Evolutionary conservation across 768 basidiomycete species (phyloP), one percentile per base, ranked within the genome.

Genomic region (Auricularia heimuer): DNA sequence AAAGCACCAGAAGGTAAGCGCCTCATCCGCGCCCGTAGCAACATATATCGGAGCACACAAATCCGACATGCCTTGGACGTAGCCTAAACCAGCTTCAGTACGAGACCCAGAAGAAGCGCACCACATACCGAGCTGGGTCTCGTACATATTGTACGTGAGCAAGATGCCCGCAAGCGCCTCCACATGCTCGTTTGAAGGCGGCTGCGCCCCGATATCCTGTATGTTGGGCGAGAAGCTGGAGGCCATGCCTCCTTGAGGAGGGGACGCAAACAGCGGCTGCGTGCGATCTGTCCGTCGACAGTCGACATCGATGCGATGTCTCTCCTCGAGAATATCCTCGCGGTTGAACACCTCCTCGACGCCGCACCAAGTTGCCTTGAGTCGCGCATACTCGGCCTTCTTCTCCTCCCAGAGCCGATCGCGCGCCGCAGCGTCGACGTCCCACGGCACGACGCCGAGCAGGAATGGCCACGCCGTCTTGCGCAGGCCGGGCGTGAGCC

Each of bases 51-150:
- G 97, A 3, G 92, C 89, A 69, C 92, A 91, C 14, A 99, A 83
- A 75, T 99, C 97, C 2, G 92, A 94, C 97, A 98, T 98, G 37
- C 97, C 97, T 75, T 98, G 97, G 3, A 98, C 97, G 73, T 98
- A 98, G 35, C 95, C 94, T 89, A 67, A 65, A 64, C 77, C 65
- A 75, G 68, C 54, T 63, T 21, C 42, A 47, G 14, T 51, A 0
- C 29, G 3, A 36, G 35, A 35, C 45, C 34, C 3, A 21, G 18
- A 21, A 24, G 24, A n/a, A 67, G 64, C 61, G 67, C 42, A 36
- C 66, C 39, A 78, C 87, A 70, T 70, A 94, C 92, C 92, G 51
- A 94, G 79, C 34, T 94, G 86, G 73, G 86, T 91, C 76, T 95
- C 90, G 68, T 88, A 92, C 71, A 92, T 89, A 68, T 93, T 92